Base-by-base conservation (phyloP, 371 early-diverging fungal genomes). In the Actinomortierella ambigua region DNA sequence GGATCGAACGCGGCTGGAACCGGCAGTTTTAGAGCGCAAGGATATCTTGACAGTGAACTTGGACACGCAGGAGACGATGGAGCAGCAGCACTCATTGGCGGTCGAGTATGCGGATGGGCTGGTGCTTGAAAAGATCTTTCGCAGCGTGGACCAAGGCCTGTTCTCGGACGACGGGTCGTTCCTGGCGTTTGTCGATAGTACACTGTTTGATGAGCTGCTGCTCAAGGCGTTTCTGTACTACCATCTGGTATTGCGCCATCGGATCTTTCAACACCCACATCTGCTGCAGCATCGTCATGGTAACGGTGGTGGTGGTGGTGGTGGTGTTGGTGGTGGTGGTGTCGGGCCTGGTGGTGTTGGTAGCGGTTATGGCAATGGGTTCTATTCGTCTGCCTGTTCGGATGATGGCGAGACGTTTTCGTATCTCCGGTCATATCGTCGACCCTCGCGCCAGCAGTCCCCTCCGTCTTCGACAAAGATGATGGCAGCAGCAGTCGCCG, bases 391-490 rank as follows among this genome's bases (percentile, higher is more conserved):
- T 41, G 73, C 66, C 0, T 66, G 57, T 0, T 71, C 73, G 2
- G 73, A 71, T n/a, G 73, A 71, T 22, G 73, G 73, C 40, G 73
- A 71, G 24, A 58, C 73, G 2, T 71, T 71, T 52, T 65, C 73
- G 2, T 63, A 65, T 34, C 34, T 4, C 34, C 34, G 34, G 34
- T 11, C 4, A 6, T 34, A 34, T 11, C 34, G 11, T 11, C 34
- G 34, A 34, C 34, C 34, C 4, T 34, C 34, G 11, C 34, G 34
- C 4, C 34, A 34, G 34, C 34, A 34, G 11, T 34, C 34, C 34
- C 11, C 34, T 6, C 11, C 34, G 34, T 34, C n/a, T n/a, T n/a
- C 34, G 34, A 6, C 34, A 4, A 34, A 34, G 34, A 6, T 34
- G 34, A 34, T 11, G 34, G 34, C 34, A 11, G 11, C 34, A 11